A percentile compares a stretch with the other conserved stretches of the same genome.
Conservation (phyloP, 129 eudicot species). For the Apium graveolens region DNA sequence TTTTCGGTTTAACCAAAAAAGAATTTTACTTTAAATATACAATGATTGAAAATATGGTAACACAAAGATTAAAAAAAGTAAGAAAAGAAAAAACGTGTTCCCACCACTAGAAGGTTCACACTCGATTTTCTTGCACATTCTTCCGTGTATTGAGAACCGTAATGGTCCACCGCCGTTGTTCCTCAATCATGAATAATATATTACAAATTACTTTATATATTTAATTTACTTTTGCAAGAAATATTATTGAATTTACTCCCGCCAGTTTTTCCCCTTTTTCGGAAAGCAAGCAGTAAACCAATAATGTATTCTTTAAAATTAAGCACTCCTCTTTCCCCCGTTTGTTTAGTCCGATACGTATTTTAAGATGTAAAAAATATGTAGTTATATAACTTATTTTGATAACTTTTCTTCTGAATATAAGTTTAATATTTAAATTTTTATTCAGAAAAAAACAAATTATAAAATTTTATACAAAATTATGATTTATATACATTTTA, state of each 20-base stretch:
- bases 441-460: too few relatives aligned
- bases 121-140: not conserved
- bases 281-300: not conserved
- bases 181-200: constrained; percentile 9
- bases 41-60: not conserved
- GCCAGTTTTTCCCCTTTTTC: not conserved
- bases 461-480: too few relatives aligned
- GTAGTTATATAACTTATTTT: too few relatives aligned
- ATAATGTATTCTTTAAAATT: too few relatives aligned
- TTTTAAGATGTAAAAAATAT: too few relatives aligned
- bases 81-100: not conserved
- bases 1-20: not conserved
- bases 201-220: too few relatives aligned
- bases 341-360: too few relatives aligned
- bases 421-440: too few relatives aligned
- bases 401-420: too few relatives aligned
- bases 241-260: not conserved
- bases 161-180: constrained; percentile 16
- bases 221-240: too few relatives aligned
- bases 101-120: not conserved
- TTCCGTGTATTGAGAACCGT: constrained; percentile 17
- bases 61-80: not conserved
- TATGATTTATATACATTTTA: too few relatives aligned
- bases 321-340: too few relatives aligned
- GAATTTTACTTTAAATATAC: not conserved